Percentiles rank a stretch among this genome's conserved stretches.
Conservation (phyloP, 352 stramenopile genomes). For the Peronosclerospora sorghi region DNA sequence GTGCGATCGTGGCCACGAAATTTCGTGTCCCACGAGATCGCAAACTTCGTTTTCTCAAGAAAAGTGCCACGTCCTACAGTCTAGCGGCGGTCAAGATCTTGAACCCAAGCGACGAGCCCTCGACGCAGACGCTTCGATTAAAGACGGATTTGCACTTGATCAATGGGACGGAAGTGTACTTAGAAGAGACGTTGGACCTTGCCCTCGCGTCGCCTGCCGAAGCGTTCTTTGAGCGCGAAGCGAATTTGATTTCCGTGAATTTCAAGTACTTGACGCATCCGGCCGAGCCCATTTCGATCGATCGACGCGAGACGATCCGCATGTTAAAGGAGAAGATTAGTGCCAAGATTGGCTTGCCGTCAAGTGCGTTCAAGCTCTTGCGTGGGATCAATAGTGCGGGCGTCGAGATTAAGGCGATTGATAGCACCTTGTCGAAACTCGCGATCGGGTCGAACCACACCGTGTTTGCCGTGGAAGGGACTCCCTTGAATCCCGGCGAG, state of each 20-base stretch:
- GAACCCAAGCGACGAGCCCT: constrained; percentile 36
- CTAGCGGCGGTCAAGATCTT: constrained; percentile 51
- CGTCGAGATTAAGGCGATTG: constrained; percentile 73
- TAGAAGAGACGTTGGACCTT: constrained; percentile 52
- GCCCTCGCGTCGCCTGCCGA: constrained; percentile 36
- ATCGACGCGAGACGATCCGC: constrained; percentile 55
- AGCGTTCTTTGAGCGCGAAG: constrained; percentile 58
- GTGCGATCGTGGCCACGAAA: constrained; percentile 35
- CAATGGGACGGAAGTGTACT: constrained; percentile 64
- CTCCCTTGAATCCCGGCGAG: constrained; percentile 53
- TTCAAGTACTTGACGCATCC: constrained; percentile 41
- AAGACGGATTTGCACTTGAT: constrained; percentile 55
- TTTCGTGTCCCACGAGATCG: constrained; percentile 29
- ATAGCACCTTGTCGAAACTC: constrained; percentile 64
- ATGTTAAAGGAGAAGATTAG: constrained; percentile 51
- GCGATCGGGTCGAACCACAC: constrained; percentile 60
- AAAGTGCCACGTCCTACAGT: constrained; percentile 55
- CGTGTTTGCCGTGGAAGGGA: constrained; percentile 54
- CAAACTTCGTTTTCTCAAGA: constrained; percentile 55
- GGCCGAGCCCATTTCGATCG: constrained; percentile 49
- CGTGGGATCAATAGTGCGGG: constrained; percentile 53
- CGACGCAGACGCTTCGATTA: constrained; percentile 31
- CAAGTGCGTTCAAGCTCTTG: constrained; percentile 66
- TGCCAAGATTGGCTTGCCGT: constrained; percentile 27
- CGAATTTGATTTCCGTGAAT: constrained; percentile 73